Evolutionary conservation across 2,329 filamentous ascomycete genomes (phyloP).

Genomic region (Fusarium pseudocircinatum): DNA sequence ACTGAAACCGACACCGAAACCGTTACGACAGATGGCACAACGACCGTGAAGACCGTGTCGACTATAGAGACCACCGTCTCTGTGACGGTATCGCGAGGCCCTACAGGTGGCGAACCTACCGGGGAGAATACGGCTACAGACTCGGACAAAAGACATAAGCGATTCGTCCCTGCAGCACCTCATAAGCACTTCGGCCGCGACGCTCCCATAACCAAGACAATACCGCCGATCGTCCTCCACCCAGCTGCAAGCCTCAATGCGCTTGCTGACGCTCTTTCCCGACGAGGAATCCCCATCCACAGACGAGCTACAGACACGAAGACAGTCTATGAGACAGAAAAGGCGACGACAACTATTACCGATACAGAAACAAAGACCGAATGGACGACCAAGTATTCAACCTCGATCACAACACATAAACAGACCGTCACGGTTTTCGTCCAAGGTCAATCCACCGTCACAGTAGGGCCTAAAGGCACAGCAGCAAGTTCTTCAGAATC

Average conservation of each 20-base stretch:
- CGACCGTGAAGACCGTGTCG: neutral
- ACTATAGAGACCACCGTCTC: neutral
- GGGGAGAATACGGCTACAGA: neutral
- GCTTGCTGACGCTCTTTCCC: neutral
- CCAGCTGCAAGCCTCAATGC: neutral
- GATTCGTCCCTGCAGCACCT: neutral
- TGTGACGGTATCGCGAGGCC: neutral
- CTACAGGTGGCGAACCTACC: neutral
- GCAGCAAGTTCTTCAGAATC: neutral
- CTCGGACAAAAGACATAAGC: neutral
- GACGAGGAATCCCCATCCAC: neutral
- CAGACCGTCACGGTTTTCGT: neutral
- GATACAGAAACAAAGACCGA: neutral
- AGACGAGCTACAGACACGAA: neutral
- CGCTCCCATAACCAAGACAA: fast-evolving
- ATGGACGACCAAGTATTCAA: neutral
- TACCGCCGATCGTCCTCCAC: neutral
- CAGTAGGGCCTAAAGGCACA: neutral
- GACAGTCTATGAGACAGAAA: neutral
- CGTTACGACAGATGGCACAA: neutral
- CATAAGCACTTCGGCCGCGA: fast-evolving
- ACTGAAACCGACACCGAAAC: neutral
- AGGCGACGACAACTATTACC: neutral
- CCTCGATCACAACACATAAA: neutral
- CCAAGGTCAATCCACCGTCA: neutral